Evolutionary conservation across 352 stramenopile species (phyloP), one percentile per base, ranked within the genome.

Genomic region (Globisporangium megalacanthum): DNA sequence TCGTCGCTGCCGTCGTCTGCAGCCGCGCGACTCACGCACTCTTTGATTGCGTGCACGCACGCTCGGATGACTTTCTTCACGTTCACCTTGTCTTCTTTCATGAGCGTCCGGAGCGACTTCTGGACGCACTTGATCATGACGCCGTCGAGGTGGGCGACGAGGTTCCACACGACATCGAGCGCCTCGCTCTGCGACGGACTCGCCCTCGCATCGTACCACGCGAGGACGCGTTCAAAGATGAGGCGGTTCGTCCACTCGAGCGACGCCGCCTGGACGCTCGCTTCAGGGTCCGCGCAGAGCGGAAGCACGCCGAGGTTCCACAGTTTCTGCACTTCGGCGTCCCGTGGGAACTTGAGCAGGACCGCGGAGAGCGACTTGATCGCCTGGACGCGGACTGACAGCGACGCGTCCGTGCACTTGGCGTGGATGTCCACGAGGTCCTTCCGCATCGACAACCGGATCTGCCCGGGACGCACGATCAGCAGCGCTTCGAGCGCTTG

Each of bases 291-390:
- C 1, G 87, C 66, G 50, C 86, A 93, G 5, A 95, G 66, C 5
- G 84, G 82, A n/a, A 95, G 62, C 36, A 95, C 81, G 11, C 86
- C 86, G 22, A 89, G 62, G 60, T 88, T 92, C 86, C 86, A 95
- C n/a, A 92, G 44, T 17, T 78, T 79, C 49, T 95, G 86, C 1
- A 83, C 77, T 19, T 92, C 83, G 4, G 71, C 57, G 61, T 94
- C 79, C 1, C 64, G 53, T 11, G 84, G 76, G 52, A 91, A 89
- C 37, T 77, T 84, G 9, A 89, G 59, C n/a, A 95, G 41, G 19
- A 95, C 77, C 8, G 75, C 66, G 9, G 86, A 90, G 6, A 95
- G 65, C 15, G 83, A 92, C 56, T 90, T 92, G 54, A 92, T 77
- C 2, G 84, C 78, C 58, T 95, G 86, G 3, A 93, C 79, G 25